A percentile compares a stretch with the other conserved stretches of the same genome.
Evolutionary conservation across 1,284 basidiomycete species (phyloP).

Genomic region (Xerocomus minutiporus): DNA sequence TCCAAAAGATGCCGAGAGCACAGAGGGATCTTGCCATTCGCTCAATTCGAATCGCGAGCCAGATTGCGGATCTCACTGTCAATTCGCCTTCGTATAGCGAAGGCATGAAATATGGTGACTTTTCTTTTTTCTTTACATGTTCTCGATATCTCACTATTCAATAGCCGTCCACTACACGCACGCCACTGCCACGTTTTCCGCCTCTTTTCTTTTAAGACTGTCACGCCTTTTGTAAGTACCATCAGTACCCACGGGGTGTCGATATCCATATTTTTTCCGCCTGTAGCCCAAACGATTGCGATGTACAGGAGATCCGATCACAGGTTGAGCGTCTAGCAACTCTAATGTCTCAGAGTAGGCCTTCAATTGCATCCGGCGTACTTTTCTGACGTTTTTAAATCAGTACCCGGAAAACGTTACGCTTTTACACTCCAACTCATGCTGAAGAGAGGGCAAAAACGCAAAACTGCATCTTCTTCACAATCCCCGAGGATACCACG

Average conservation of each 20-base stretch:
- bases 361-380: slow-evolving; percentile 11
- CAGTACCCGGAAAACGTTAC: slow-evolving; percentile 87
- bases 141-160: slow-evolving; percentile 6
- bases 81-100: slow-evolving; percentile 79
- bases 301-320: slow-evolving; percentile 68
- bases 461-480: slow-evolving; percentile 52
- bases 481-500: slow-evolving; percentile 56
- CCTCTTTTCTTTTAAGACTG: slow-evolving; percentile 82
- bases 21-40: slow-evolving; percentile 68
- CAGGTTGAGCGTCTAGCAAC: slow-evolving; percentile 76
- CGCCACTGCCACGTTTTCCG: slow-evolving; percentile 88
- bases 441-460: slow-evolving; percentile 73
- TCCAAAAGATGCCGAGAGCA: slow-evolving; percentile 64
- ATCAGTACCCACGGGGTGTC: background rate
- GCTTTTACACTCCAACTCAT: slow-evolving; percentile 84
- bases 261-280: background rate
- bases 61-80: slow-evolving; percentile 69
- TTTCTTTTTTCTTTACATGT: background rate
- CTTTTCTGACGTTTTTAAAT: slow-evolving; percentile 10
- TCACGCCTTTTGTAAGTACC: slow-evolving; percentile 74
- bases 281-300: slow-evolving; percentile 74
- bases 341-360: slow-evolving; percentile 71
- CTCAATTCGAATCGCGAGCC: slow-evolving; percentile 66
- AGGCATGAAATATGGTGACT: slow-evolving; percentile 81
- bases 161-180: slow-evolving; percentile 85